Evolutionary conservation across 176 grass and related monocot species (phyloP).

Genomic region (Rhipidocladum racemiflorum): DNA sequence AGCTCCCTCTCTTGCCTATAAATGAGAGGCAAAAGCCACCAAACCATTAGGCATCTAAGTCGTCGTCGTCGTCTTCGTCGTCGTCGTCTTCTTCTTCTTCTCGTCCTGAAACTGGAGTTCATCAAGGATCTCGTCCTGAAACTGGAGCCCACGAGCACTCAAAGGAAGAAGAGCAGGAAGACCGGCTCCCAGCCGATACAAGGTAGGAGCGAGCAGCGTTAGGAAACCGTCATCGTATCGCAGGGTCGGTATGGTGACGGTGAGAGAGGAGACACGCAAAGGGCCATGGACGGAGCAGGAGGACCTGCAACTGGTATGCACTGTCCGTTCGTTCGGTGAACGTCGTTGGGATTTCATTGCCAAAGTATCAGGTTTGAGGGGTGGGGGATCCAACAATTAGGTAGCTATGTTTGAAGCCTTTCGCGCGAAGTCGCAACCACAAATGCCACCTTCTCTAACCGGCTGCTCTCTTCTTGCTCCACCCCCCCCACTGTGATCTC

Average conservation of each 20-base stretch:
- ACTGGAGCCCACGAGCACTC: conserved; percentile 48
- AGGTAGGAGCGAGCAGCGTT: conserved; percentile 46
- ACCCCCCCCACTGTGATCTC: not conserved
- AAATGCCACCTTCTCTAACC: conserved; percentile 33
- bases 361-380: conserved; percentile 98
- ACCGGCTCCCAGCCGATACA: conserved; percentile 42
- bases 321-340: conserved; percentile 95
- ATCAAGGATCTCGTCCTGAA: conserved; percentile 42
- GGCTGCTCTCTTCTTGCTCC: conserved; percentile 29
- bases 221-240: conserved; percentile 25
- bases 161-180: conserved; percentile 47
- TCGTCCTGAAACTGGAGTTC: conserved; percentile 36
- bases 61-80: not conserved
- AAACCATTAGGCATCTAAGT: conserved; percentile 42
- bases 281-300: conserved; percentile 90
- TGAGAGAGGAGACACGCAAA: conserved; percentile 77
- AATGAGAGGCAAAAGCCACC: conserved; percentile 70
- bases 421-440: conserved; percentile 45
- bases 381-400: conserved; percentile 75
- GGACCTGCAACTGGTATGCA: conserved; percentile 99
- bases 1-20: conserved; percentile 56
- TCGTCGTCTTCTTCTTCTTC: conserved; percentile 27
- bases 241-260: conserved; percentile 64
- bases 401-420: conserved; percentile 31
- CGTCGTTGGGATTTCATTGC: conserved; percentile 99